Evolutionary conservation across 2,329 filamentous ascomycete species (phyloP), one percentile per base, ranked within the genome.

Genomic region (Biscogniauxia sp.): DNA sequence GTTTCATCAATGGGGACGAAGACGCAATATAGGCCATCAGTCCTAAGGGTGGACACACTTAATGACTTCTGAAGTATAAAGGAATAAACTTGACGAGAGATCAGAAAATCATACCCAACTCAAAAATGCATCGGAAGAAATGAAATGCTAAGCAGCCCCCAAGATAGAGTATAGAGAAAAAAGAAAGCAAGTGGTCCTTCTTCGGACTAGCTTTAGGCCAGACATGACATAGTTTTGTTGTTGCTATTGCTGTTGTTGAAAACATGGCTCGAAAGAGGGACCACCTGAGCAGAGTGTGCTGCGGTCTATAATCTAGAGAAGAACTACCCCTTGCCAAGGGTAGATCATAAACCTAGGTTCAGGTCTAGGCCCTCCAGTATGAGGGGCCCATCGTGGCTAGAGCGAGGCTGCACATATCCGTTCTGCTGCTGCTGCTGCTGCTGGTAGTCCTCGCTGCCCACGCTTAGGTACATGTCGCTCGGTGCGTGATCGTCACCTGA

Each of bases 401-500:
- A 64, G 32, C 67, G 62, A 54, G 37, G 37, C 11, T 54, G 52
- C 53, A 41, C 25, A 20, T 20, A 19, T 2, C 53, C 53, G n/a
- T 49, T 20, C 28, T 41, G 53, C 15, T 54, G 53, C 23, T 54
- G 70, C 57, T 75, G 78, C n/a, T n/a, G 53, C 20, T 54, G 53
- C 23, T 54, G 70, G 57, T 75, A 78, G 54, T 78, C 76, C 20
- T 78, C 67, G 56, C 72, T 75, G 32, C 73, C 73, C 52, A 80
- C 74, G 57, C 76, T 75, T 13, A 83, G 68, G 20, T 80, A 78
- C 57, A 83, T 66, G 57, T 83, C 79, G 28, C 77, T 78, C 5
- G 80, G 73, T 3, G 76, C 73, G 25, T 80, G 72, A 54, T 86
- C 84, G 53, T 86, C 84, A 1, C 77, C 79, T 0, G 82, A 84